These are phyloP conservation scores for Gaeumannomyces sp. DNA, from an alignment of 2,329 filamentous ascomycete species.

Conservation along the genomic window DNA sequence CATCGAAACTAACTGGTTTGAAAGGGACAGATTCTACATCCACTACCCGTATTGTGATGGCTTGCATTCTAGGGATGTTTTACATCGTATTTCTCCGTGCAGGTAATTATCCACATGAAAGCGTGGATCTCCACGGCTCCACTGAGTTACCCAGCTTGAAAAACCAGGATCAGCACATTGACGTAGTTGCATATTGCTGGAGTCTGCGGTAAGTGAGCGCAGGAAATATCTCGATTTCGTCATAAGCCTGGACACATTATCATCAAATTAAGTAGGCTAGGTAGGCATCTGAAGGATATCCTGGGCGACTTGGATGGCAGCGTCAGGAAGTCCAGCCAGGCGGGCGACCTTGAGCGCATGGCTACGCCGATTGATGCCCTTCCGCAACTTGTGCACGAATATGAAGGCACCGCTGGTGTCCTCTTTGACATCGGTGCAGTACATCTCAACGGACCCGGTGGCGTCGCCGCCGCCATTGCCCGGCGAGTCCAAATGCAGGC, in stretches of 20 bases:
- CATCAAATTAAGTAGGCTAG: no score
- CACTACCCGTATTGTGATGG: no score
- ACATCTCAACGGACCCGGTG: constrained; percentile 54
- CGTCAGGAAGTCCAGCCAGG: constrained; percentile 73
- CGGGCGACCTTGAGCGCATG: constrained; percentile 94
- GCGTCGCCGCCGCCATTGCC: constrained; percentile 18
- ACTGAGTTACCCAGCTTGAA: no score
- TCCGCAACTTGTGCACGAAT: constrained; percentile 76
- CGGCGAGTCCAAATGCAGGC: constrained; percentile 30
- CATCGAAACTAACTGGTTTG: constrained; percentile 4
- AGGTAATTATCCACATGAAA: no score
- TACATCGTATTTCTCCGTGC: no score
- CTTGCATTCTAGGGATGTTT: no score
- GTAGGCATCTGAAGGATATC: constrained; percentile 38
- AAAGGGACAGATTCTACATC: constrained; percentile 2
- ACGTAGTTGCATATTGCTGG: no score
- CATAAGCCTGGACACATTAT: no score
- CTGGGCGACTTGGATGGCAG: constrained; percentile 62
- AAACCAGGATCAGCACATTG: no score
- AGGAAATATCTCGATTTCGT: no score
- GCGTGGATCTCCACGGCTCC: no score
- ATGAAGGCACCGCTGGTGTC: constrained; percentile 65
- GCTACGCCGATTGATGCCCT: constrained; percentile 77
- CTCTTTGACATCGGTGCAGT: constrained; percentile 86
- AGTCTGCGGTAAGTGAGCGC: no score